phyloP scores from a whole-genome alignment of 331 rosid species.

The Acacia pycnantha region DNA sequence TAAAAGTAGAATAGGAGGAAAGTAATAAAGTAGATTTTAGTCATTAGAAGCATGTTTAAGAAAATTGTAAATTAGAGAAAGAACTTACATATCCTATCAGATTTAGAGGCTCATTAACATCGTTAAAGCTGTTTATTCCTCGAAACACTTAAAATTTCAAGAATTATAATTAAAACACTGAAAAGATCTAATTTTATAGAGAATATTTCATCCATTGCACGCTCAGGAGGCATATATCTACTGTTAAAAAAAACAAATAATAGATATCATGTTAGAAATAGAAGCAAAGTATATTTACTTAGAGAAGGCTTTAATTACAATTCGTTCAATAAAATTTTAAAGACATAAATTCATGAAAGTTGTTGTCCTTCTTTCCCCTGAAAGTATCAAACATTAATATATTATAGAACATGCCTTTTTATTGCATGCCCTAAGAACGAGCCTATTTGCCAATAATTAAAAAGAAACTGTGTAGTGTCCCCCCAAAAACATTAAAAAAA shows the following conservation, averaged over 20 bases:
- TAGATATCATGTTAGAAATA: too few species aligned
- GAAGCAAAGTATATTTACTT: neutral
- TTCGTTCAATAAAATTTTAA: neutral
- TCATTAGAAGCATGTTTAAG: too few species aligned
- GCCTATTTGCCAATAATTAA: neutral
- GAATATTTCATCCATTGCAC: conserved; percentile 23
- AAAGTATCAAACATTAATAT: neutral
- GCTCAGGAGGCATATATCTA: neutral
- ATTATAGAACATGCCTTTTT: neutral
- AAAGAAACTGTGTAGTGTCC: too few species aligned
- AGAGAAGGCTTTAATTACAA: neutral
- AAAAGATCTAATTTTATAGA: conserved; percentile 21
- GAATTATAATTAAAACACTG: conserved; percentile 13
- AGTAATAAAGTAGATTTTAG: too few species aligned
- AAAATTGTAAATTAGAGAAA: too few species aligned
- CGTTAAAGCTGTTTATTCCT: conserved; percentile 13
- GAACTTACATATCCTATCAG: too few species aligned
- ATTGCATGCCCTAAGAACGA: neutral
- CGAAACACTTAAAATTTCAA: conserved; percentile 30
- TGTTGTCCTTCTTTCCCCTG: neutral
- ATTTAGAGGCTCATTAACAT: too few species aligned
- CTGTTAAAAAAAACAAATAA: neutral
- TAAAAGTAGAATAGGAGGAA: too few species aligned
- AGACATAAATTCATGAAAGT: neutral
- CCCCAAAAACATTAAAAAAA: too few species aligned